Base-by-base conservation (phyloP, 345 rosid genomes). In the Pistacia atlantica region DNA sequence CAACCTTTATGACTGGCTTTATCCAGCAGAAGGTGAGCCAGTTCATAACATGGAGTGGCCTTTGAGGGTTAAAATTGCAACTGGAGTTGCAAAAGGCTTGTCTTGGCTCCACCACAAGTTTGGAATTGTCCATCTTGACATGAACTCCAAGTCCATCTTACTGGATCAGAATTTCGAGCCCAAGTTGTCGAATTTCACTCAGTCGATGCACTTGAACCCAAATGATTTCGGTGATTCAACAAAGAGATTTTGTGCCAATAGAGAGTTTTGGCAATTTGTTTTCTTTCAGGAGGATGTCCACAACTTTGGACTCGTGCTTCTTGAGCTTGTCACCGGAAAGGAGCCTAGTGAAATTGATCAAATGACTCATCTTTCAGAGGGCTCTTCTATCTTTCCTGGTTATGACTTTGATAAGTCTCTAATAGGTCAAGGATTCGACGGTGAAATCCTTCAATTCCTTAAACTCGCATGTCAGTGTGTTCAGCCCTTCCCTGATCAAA, bases 91-190 rank as follows among this genome's bases (percentile, higher is more conserved):
- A 10, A 72, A 67, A 67, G 85, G 71, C 45, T 63, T 82, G 69
- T 75, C 79, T 16, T 79, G 85, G 85, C 80, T 82, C 2, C 85
- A 82, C 57, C 80, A 79, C 25, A 49, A 38, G 37, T 56, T 61
- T 72, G 18, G 38, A 0, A 48, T 76, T 5, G 55, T 33, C n/a
- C 85, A 82, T 76, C 82, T 62, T 4, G 58, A 72, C 42, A 61
- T 82, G 12, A 58, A 20, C 72, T 76, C 82, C 3, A 75, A 55
- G 31, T 60, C 62, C 17, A 22, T 79, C 42, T 57, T 79, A 45
- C 75, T 79, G 8, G 82, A 79, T 38, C 48, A 55, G 38, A 63
- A 72, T 28, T 78, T 78, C 11, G 75, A 66, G 22, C 76, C 83
- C 4, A 80, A 75, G 56, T 0, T 80, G 18, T 75, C 79, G 3